Evolutionary conservation across 441 rosid genomes (phyloP).

Genomic region (Omphalea diandra): DNA sequence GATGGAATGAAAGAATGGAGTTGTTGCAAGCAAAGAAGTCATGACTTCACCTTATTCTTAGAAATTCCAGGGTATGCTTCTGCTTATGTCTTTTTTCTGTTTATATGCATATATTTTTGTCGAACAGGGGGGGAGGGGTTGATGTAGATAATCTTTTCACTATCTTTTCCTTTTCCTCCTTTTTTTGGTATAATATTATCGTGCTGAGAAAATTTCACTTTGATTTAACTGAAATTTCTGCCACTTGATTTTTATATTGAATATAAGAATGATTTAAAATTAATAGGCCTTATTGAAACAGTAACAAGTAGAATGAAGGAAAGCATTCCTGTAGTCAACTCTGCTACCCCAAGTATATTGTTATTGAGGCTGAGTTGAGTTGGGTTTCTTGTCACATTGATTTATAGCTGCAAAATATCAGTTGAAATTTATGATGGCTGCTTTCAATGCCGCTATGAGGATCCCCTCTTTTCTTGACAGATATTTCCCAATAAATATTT

Average conservation of each 20-base stretch:
- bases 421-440: neutral
- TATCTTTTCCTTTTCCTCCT: neutral
- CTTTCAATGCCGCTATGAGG: neutral
- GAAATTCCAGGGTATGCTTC: slow-evolving; percentile 81
- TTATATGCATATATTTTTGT: too few species aligned
- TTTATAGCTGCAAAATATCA: neutral
- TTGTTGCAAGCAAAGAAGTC: slow-evolving; percentile 94
- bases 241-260: neutral
- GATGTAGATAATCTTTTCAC: too few species aligned
- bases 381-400: neutral
- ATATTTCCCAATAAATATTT: neutral
- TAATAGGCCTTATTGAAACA: neutral
- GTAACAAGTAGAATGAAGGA: neutral
- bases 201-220: neutral
- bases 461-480: neutral
- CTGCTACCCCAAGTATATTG: neutral
- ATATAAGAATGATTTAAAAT: neutral
- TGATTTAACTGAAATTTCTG: neutral
- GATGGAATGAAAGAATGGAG: slow-evolving; percentile 99
- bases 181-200: too few species aligned
- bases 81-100: too few species aligned
- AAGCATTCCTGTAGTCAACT: neutral
- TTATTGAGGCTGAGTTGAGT: neutral
- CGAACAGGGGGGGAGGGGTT: too few species aligned
- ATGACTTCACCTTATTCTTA: slow-evolving; percentile 78